These are phyloP conservation scores for Remersonia thermophila DNA, from an alignment of 2,329 filamentous ascomycete species.

Conservation along the genomic window DNA sequence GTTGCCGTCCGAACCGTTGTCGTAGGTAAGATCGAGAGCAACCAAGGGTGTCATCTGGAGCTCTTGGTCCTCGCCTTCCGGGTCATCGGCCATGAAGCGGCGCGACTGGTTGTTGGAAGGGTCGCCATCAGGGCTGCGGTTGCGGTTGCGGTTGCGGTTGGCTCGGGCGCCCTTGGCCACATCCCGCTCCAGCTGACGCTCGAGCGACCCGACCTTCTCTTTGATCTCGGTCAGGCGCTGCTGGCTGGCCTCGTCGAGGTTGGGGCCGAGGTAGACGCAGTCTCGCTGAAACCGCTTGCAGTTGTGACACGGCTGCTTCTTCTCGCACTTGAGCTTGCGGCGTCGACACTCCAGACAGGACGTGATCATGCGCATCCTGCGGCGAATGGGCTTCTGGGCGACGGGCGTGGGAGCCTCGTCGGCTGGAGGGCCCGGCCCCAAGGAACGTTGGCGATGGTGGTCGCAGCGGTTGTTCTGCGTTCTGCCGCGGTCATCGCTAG, in stretches of 20 bases:
- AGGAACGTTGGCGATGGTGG: too few relatives aligned
- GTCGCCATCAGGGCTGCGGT: not conserved
- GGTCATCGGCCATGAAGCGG: not conserved
- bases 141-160: not conserved
- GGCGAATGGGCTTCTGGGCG: constrained; percentile 33
- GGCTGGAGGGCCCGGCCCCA: too few relatives aligned
- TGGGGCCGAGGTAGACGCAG: constrained; percentile 52
- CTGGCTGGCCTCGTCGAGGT: constrained; percentile 57
- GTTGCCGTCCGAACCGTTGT: constrained; percentile 41
- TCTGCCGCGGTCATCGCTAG: too few relatives aligned
- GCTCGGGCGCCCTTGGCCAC: constrained; percentile 36
- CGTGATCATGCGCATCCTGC: constrained; percentile 54
- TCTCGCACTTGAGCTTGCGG: constrained; percentile 69
- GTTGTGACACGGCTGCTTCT: constrained; percentile 57
- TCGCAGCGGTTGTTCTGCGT: too few relatives aligned
- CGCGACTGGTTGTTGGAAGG: not conserved
- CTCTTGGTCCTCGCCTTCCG: constrained; percentile 18
- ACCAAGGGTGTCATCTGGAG: constrained; percentile 52
- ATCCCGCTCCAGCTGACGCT: constrained; percentile 57
- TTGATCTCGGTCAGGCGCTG: constrained; percentile 64
- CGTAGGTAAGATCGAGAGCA: constrained; percentile 55
- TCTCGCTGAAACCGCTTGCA: constrained; percentile 43
- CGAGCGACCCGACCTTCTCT: constrained; percentile 62
- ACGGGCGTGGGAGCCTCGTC: too few relatives aligned
- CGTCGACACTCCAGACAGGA: constrained; percentile 61